Evolutionary conservation across 257 asterid genomes (phyloP).

Genomic region (Solanum chilense): DNA sequence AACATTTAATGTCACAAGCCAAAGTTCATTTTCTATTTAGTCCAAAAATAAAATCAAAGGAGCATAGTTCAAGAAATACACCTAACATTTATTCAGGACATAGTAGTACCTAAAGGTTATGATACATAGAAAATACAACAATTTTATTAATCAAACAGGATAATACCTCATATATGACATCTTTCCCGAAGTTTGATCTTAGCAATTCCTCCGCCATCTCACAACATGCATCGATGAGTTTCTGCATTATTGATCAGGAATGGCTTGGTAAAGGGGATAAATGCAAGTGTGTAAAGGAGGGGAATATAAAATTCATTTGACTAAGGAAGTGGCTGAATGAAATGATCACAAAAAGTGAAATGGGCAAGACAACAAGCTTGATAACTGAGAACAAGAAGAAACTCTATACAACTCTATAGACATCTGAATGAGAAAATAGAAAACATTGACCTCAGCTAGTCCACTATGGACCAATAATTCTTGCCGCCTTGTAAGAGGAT

Average conservation of each 20-base stretch:
- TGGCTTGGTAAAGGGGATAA: background rate
- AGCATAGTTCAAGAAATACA: background rate
- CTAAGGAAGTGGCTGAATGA: background rate
- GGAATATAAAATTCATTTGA: background rate
- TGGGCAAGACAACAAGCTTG: background rate
- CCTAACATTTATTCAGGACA: background rate
- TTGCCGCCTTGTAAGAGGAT: constrained; percentile 62
- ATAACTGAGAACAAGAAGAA: background rate
- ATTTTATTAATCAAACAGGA: background rate
- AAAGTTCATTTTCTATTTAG: background rate
- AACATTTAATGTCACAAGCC: background rate
- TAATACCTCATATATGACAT: constrained; percentile 73
- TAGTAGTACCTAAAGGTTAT: background rate
- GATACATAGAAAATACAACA: background rate
- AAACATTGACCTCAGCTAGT: constrained; percentile 69
- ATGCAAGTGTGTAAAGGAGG: background rate
- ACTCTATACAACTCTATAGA: background rate
- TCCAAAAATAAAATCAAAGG: background rate
- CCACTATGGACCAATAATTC: constrained; percentile 79
- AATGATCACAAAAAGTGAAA: background rate
- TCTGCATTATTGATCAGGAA: constrained; percentile 33
- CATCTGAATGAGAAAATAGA: background rate
- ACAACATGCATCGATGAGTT: constrained; percentile 61
- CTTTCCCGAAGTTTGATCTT: constrained; percentile 70
- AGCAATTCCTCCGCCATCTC: constrained; percentile 51